Base-by-base conservation (phyloP, 1,284 basidiomycete genomes). In the Gymnopus androsaceus region DNA sequence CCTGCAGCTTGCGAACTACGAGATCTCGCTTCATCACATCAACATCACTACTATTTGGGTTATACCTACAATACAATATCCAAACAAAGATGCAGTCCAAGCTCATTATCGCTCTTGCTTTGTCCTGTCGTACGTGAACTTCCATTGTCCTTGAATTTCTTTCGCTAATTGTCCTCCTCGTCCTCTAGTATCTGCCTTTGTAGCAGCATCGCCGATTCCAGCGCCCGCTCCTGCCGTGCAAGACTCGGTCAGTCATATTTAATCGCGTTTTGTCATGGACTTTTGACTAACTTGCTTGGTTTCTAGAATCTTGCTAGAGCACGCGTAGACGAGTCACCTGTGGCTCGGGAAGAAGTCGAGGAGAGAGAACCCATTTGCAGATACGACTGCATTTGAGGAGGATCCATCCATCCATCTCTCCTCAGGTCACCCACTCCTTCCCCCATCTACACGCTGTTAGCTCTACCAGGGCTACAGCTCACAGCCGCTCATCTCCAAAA, bases 361-460 rank as follows among this genome's bases (percentile, higher is more conserved):
- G 51, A 46, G n/a, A 47, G 52, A 33, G 52, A 54, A 40, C 52
- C 52, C 12, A 37, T 38, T 47, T 54, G 52, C 44, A 45, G 44
- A 33, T 54, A 28, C 19, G 52, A 54, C 36, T 54, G 52, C 45
- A 54, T 54, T 23, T 54, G 33, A 47, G 41, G 9, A 9, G 12
- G 3, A 15, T 28, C n/a, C 30, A 14, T 36, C 11, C n/a, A n/a
- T n/a, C 46, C 12, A 3, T 33, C 14, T 4, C 30, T 9, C 42
- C 28, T 19, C 45, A n/a, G n/a, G n/a, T n/a, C 31, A 33, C 28
- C 45, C n/a, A 11, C 28, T 8, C 19, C 12, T 21, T 25, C n/a
- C 30, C 27, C 33, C 42, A 5, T 31, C 21, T 28, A n/a, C 44
- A 17, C 28, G 7, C 17, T 12, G n/a, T 28, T 8, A 9, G 11